phyloP scores from a whole-genome alignment of 352 stramenopile species.

The Globisporangium nagaii region DNA sequence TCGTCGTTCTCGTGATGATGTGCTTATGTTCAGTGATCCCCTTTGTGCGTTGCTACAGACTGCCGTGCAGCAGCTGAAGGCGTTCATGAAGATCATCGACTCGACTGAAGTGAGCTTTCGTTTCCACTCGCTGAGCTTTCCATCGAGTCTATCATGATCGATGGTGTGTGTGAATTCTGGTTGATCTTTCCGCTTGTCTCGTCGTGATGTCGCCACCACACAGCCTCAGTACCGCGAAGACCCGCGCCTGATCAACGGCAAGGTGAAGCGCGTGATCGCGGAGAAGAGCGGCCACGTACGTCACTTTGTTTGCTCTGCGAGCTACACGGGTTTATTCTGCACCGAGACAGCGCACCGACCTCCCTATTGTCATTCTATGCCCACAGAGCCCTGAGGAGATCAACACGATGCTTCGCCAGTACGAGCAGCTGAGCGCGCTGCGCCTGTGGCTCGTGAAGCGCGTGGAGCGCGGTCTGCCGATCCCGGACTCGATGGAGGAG shows the following conservation, averaged over 20 bases:
- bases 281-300: conserved; percentile 77
- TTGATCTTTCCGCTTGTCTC: neutral
- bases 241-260: conserved; percentile 77
- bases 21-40: neutral
- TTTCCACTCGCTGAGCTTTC: neutral
- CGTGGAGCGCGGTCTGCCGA: conserved; percentile 62
- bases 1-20: too few species aligned
- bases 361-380: neutral
- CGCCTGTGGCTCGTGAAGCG: conserved; percentile 78
- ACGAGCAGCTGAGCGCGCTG: conserved; percentile 72
- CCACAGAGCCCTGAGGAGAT: conserved; percentile 72
- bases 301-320: neutral
- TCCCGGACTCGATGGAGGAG: conserved; percentile 73
- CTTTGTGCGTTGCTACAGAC: conserved; percentile 25
- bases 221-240: conserved; percentile 65
- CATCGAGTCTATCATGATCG: neutral
- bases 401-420: conserved; percentile 84
- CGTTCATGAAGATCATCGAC: conserved; percentile 76
- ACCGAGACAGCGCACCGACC: too few species aligned
- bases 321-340: too few species aligned
- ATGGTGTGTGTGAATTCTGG: neutral
- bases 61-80: conserved; percentile 82
- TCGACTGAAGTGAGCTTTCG: conserved; percentile 47
- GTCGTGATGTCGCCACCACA: neutral
- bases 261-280: conserved; percentile 75